Evolutionary conservation across 2,329 filamentous ascomycete genomes (phyloP), one percentile per base, ranked within the genome.

Genomic region (Akanthomyces uredinophilus): DNA sequence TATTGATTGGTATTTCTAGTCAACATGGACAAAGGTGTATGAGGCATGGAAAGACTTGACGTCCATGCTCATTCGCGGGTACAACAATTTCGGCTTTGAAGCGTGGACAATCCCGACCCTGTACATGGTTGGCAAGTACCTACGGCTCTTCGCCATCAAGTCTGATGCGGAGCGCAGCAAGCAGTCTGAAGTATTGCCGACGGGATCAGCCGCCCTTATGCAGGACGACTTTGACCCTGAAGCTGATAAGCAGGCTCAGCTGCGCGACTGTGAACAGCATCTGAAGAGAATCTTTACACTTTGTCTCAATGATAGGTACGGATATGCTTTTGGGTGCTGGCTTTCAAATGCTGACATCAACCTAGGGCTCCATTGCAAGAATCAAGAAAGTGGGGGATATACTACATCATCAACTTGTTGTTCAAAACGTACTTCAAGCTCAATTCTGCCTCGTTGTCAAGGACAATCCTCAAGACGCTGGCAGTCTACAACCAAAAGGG

Each of bases 401-500:
- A 99, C 78, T 93, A 92, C 74, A 88, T 94, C 66, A 92, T 93
- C 70, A 98, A 96, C 72, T 83, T 99, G 8, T 81, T 97, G 16
- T 99, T 99, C 85, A 98, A 98, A 77, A 98, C 93, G 1, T 97
- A 98, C 75, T 99, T 99, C 80, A 96, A 91, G 79, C 81, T 98
- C 65, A 96, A 96, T 76, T 91, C 90, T 39, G 89, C 96, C 62
- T 87, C 87, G n/a, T 80, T 98, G 22, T 96, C 89, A 20, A 92
- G 95, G 72, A 97, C 95, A 67, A 88, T 98, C 55, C 81, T 99
- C 52, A 91, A 89, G 67, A 92, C 92, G 0, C 81, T 99, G 53
- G 83, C 88, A 52, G 93, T 92, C 14, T 88, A 90, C 60, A 77
- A 81, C 62, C 81, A 87, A 47, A 78, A 81, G 64, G 83, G 85